Base-by-base conservation (phyloP, 441 rosid species). In the Adansonia rubrostipa region DNA sequence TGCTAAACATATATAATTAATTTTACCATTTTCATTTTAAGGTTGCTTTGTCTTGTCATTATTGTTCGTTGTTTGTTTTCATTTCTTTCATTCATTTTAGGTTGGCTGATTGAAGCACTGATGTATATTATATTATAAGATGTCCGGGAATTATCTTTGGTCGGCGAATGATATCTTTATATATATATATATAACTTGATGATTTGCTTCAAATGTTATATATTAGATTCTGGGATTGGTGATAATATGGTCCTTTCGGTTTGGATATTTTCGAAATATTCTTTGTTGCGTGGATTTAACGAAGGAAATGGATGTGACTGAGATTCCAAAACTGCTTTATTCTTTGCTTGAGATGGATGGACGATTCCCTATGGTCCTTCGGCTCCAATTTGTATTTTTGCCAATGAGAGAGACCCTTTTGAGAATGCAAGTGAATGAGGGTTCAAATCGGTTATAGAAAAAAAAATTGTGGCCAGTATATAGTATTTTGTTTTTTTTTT, bases 301-400 rank as follows among this genome's bases (percentile, higher is more conserved):
- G 51, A 63, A 48, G 24, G 70, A 76, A 67, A 58, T 48, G 56
- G 64, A 50, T 14, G 15, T 50, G 17, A 53, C 73, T 77, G 70
- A 68, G 82, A 81, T 82, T 77, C 80, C 66, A 42, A 28, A 20
- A 47, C 61, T 80, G 72, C 80, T 77, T 80, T 78, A 76, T 74
- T 76, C 20, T 62, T 73, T 66, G n/a, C 4, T 78, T 44, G 66
- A 73, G 44, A 66, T 64, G 22, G 75, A 56, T n/a, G 71, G 66
- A 51, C 61, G 74, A 20, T 48, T n/a, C 67, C 62, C 28, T 24
- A 82, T 15, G 68, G 8, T 44, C 58, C 63, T 60, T 80, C 53
- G 15, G n/a, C 40, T 62, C 56, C 62, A 54, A 36, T 62, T 74
- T 20, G 28, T 50, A 28, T 58, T 51, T 7, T 20, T 13, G 36